Conservation (phyloP, 2,329 filamentous ascomycete species). For the Raffaelea arxii region DNA sequence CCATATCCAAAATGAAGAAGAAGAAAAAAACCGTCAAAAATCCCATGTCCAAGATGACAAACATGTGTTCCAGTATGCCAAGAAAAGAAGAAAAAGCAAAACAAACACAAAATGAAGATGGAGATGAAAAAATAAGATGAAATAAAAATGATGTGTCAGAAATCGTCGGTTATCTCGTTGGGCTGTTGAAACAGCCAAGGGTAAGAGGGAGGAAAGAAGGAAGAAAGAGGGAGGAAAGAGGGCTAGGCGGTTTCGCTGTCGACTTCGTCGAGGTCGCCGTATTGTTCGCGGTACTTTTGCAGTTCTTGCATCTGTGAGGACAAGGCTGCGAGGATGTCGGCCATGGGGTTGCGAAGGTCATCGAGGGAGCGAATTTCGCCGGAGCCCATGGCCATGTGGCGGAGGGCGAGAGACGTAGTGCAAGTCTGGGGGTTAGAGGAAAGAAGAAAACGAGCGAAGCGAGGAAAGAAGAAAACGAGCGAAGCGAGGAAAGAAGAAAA, state of each 20-base stretch:
- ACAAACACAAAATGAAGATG: too few species aligned
- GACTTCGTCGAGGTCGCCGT: conserved; percentile 31
- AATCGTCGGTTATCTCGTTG: too few species aligned
- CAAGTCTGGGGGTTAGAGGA: conserved; percentile 51
- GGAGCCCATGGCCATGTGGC: conserved; percentile 68
- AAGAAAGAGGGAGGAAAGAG: not conserved
- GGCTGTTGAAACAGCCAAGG: not conserved
- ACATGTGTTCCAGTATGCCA: too few species aligned
- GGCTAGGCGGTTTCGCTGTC: conserved; percentile 12
- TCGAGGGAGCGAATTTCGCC: conserved; percentile 52
- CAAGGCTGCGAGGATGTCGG: conserved; percentile 55
- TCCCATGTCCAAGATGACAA: too few species aligned
- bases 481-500: conserved; percentile 8
- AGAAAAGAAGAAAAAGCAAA: too few species aligned
- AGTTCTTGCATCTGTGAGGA: conserved; percentile 54
- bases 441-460: not conserved
- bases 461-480: not conserved
- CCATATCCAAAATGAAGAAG: too few species aligned
- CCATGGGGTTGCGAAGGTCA: conserved; percentile 70
- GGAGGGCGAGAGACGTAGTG: conserved; percentile 66
- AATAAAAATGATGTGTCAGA: too few species aligned
- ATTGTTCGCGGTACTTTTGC: conserved; percentile 46
- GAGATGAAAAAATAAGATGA: too few species aligned
- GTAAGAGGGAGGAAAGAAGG: not conserved
- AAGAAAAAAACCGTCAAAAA: too few species aligned